Base-by-base conservation (phyloP, 345 rosid species). In the Rubroshorea leprosula region DNA sequence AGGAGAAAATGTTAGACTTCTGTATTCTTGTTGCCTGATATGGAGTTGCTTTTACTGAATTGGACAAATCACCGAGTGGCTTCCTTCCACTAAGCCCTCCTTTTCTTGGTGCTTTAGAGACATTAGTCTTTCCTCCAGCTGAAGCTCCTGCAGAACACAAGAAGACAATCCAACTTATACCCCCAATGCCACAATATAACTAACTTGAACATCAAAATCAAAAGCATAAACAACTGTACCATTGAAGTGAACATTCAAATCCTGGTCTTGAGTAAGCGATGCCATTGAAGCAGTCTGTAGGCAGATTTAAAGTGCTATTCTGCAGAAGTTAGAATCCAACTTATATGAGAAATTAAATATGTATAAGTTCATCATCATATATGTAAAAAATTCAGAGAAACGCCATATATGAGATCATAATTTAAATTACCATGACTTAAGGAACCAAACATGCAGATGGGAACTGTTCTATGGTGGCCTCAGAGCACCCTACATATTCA, bases 41-140 rank as follows among this genome's bases (percentile, higher is more conserved):
- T 43, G 65, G 58, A 49, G 69, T 58, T 15, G 75, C 73, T 56
- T 68, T 65, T 60, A 75, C 58, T 13, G 85, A 73, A 58, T 84
- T 84, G 14, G 87, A 81, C 68, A 84, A 55, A 54, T 84, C 87
- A 46, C 90, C 78, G 15, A 84, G 90, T 0, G 87, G 85, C 51
- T 68, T 84, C 73, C 90, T 75, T 60, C 80, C 79, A 13, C 74
- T 75, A 20, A 68, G 46, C 54, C 62, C 74, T 48, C 74, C 77
- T 59, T 59, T 59, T 23, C 26, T 59, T 0, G 16, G 29, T 55
- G 68, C 72, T 59, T 48, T 59, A 14, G 54, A 59, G 46, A 27
- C 16, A 27, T 59, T 59, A 17, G 21, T 16, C 68, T 58, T 77
- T 16, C 61, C 68, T 4, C 44, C 66, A 52, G 73, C 77, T 18